A percentile compares a stretch with the other conserved stretches of the same genome.
Conservation (phyloP, 2,329 filamentous ascomycete species). For the Keithomyces neogunnii region DNA sequence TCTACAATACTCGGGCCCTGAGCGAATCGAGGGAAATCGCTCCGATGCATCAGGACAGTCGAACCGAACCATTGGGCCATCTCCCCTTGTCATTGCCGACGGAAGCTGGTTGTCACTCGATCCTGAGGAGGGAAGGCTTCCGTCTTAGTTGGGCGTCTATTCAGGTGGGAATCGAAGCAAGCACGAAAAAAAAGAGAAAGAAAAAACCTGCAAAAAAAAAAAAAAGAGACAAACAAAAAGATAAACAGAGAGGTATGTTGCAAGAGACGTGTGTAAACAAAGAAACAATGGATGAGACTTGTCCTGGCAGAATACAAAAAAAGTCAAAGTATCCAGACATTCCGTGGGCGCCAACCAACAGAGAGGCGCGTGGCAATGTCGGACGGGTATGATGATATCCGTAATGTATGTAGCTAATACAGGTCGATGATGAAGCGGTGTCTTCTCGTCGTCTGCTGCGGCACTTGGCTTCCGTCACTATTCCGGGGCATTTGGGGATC, state of each 20-base stretch:
- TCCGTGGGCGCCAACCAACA: not conserved
- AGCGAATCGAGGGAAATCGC: conserved; percentile 1
- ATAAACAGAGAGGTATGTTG: conserved; percentile 2
- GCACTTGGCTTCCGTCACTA: not conserved
- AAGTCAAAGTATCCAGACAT: not conserved
- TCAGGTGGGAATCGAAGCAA: not conserved
- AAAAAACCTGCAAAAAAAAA: not conserved
- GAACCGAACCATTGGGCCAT: not conserved
- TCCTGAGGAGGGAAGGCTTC: no score
- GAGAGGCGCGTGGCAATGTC: not conserved
- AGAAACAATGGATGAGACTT: not conserved
- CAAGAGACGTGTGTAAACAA: conserved; percentile 1
- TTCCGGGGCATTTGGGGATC: not conserved
- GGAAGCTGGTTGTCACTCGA: no score
- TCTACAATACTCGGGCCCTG: not conserved
- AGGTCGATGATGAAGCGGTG: not conserved
- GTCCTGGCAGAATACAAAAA: not conserved
- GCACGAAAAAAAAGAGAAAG: not conserved
- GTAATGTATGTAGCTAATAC: not conserved
- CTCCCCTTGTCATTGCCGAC: no score
- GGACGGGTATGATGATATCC: conserved; percentile 1
- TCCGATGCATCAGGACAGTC: conserved; percentile 6
- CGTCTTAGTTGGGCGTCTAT: not conserved
- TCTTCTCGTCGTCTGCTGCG: not conserved
- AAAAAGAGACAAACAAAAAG: not conserved